Conservation (phyloP, 2,329 filamentous ascomycete species). For the Thermothelomyces thermophilus region DNA sequence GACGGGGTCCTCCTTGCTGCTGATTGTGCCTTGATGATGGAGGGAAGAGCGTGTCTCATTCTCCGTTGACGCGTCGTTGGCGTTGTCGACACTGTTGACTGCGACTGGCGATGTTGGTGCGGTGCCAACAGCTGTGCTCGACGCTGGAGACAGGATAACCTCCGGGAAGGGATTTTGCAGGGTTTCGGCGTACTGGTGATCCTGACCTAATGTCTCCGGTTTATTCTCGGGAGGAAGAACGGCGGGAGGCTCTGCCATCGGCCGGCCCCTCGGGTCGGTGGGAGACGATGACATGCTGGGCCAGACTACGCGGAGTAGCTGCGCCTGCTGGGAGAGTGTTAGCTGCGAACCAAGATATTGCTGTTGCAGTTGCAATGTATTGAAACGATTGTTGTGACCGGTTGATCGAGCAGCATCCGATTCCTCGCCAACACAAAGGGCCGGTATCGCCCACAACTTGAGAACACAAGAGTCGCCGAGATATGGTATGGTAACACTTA, state of each 20-base stretch:
- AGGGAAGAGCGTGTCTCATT: conserved; percentile 3
- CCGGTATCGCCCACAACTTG: no score
- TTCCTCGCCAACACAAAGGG: neutral
- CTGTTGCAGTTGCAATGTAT: neutral
- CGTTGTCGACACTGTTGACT: conserved; percentile 2
- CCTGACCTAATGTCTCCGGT: conserved; percentile 11
- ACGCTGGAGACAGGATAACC: conserved; percentile 2
- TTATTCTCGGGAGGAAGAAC: neutral
- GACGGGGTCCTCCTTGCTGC: conserved; percentile 14
- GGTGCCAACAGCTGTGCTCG: neutral
- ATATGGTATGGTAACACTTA: no score
- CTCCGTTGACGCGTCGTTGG: neutral
- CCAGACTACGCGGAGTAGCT: neutral
- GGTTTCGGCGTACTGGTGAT: conserved; percentile 18
- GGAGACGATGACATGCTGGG: conserved; percentile 16
- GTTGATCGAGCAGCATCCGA: neutral
- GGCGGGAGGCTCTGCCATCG: conserved; percentile 6
- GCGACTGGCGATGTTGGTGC: neutral
- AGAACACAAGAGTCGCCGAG: no score
- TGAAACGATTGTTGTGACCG: neutral
- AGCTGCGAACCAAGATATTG: neutral
- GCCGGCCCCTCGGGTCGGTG: conserved; percentile 5
- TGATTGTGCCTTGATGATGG: conserved; percentile 5
- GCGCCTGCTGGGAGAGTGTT: neutral
- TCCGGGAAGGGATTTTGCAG: conserved; percentile 18